Conservation (phyloP, 2,329 filamentous ascomycete species). For the Phyllosticta capitalensis region DNA sequence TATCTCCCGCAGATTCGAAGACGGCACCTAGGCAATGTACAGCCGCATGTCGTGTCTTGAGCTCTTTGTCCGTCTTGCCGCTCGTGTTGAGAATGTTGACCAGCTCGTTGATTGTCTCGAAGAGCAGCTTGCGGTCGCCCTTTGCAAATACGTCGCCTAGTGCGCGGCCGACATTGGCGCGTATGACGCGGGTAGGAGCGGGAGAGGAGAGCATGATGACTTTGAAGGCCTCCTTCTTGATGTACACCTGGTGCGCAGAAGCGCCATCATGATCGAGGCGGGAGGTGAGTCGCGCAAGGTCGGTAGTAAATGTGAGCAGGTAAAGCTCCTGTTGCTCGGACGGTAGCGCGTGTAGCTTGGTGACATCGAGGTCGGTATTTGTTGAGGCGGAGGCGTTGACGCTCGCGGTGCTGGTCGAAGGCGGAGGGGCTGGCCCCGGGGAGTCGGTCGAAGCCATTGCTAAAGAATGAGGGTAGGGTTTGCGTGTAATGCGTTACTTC, state of each 20-base stretch:
- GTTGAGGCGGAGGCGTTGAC: slow-evolving; percentile 13
- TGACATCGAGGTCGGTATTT: slow-evolving; percentile 75
- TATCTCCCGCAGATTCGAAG: slow-evolving; percentile 87
- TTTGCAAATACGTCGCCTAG: slow-evolving; percentile 73
- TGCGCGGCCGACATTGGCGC: slow-evolving; percentile 79
- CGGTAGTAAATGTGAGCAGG: slow-evolving; percentile 78
- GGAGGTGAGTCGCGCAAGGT: slow-evolving; percentile 71
- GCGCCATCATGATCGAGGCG: slow-evolving; percentile 67
- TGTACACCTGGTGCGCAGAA: slow-evolving; percentile 77
- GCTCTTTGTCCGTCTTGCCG: slow-evolving; percentile 65
- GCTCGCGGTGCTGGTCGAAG: slow-evolving; percentile 26
- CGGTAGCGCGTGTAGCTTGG: slow-evolving; percentile 80
- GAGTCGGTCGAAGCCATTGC: slow-evolving; percentile 14
- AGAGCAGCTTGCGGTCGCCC: slow-evolving; percentile 84
- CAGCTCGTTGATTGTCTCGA: slow-evolving; percentile 89
- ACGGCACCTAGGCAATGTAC: slow-evolving; percentile 79
- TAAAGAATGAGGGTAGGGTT: not conserved
- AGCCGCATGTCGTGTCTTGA: slow-evolving; percentile 76
- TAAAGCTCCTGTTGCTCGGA: slow-evolving; percentile 94
- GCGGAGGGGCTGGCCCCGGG: slow-evolving; percentile 13
- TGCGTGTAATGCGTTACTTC: not conserved
- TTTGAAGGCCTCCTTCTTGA: slow-evolving; percentile 92
- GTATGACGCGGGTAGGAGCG: slow-evolving; percentile 75
- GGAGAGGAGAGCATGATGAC: slow-evolving; percentile 76
- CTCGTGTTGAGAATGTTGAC: slow-evolving; percentile 60